These are phyloP conservation scores for Trichoderma sp. DNA, from an alignment of 2,329 filamentous ascomycete genomes.

Conservation along the genomic window DNA sequence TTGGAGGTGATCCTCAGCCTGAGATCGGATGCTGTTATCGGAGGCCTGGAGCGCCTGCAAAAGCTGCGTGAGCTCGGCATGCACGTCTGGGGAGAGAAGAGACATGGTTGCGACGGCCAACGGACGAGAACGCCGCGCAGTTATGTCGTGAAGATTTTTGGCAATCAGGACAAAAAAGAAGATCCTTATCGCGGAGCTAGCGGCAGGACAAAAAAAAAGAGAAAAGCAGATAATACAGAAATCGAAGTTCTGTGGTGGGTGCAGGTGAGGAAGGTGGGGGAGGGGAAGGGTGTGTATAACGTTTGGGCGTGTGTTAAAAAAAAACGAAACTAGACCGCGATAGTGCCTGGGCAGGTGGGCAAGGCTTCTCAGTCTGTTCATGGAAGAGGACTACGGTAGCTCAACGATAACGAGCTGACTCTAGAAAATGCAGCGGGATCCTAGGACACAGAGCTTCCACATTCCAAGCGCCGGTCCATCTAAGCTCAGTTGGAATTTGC, in stretches of 20 bases:
- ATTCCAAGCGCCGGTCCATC: not conserved
- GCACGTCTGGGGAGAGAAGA: conserved; percentile 80
- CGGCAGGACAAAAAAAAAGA: conserved; percentile 26
- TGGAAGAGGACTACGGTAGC: not conserved
- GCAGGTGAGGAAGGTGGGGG: conserved; percentile 35
- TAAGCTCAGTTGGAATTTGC: not conserved
- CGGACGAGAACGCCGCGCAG: conserved; percentile 34
- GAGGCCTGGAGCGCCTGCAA: conserved; percentile 85
- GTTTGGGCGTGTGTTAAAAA: conserved; percentile 25
- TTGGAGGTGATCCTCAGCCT: conserved; percentile 88
- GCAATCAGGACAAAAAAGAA: conserved; percentile 23
- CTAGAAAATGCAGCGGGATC: not conserved
- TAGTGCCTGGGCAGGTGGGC: not conserved
- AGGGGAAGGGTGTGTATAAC: conserved; percentile 31
- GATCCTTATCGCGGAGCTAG: conserved; percentile 25
- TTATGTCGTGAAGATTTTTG: conserved; percentile 29
- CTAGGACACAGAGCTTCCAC: not conserved
- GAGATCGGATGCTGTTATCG: conserved; percentile 82
- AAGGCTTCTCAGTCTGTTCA: not conserved
- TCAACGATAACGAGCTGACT: not conserved
- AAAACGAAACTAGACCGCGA: not conserved
- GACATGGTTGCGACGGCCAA: conserved; percentile 61
- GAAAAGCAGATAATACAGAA: conserved; percentile 17
- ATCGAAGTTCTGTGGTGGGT: conserved; percentile 33
- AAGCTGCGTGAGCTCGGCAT: conserved; percentile 82